Base-by-base conservation (phyloP, 805 yeast genomes). In the Wickerhamiella cacticola region DNA sequence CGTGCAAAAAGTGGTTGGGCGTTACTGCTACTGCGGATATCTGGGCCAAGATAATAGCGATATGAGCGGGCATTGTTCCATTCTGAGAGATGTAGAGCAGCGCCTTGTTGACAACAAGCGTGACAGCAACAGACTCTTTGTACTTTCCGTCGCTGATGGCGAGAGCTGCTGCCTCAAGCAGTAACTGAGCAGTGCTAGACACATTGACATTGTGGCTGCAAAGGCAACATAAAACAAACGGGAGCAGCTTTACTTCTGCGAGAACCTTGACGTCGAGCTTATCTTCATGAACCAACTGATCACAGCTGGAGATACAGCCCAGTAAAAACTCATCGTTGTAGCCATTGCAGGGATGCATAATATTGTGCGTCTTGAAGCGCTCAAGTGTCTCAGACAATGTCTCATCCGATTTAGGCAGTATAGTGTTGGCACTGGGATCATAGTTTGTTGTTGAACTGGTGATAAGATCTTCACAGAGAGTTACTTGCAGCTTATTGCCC, bases 1-100 rank as follows among this genome's bases (percentile, higher is more conserved):
- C 95, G 61, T 80, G 83, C 18, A 89, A 61, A 55, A 71, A 72
- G 52, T 84, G 89, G 0, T 79, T 76, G 0, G 96, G 95, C 52
- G 79, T 76, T 5, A 70, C 61, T 50, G 84, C 60, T 1, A 84
- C 67, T 2, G 76, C 73, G 3, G 77, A 64, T 33, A 86, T 59
- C 45, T 74, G 71, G 0, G 85, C 73, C 34, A 79, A 62, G 48
- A 76, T 59, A 15, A 69, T 64, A 63, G 81, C 74, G n/a, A 79
- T 66, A 15, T 80, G 52, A 2, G 79, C 71, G 0, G 78, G 56
- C 5, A 73, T 42, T 1, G 40, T n/a, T 4, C 19, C 25, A 23
- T 41, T 19, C 28, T 50, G 44, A 28, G 33, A 22, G n/a, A 47
- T 13, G 18, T 16, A 34, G 16, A 25, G 26, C 43, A 38, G 41